Base-by-base conservation (phyloP, 2,329 filamentous ascomycete species). In the Penicillium palitans region DNA sequence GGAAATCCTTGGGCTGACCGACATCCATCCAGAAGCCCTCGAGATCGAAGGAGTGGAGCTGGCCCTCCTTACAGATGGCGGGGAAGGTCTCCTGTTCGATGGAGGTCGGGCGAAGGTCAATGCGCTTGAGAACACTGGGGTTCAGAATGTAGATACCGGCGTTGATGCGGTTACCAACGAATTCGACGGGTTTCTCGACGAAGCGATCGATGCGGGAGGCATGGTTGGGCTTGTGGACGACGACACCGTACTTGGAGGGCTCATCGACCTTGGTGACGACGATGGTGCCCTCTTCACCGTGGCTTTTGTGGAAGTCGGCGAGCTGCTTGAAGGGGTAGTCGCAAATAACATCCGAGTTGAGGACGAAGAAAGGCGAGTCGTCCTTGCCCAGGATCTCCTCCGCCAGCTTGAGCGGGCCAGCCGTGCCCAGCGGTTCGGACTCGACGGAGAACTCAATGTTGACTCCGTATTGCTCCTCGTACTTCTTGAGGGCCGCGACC, bases 21-120 rank as follows among this genome's bases (percentile, higher is more conserved):
- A 99, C 91, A 70, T 98, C 93, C 93, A 98, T 98, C 93, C 93
- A 98, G 86, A 96, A 98, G 68, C 93, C 92, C 67, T 97, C 92
- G 31, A 98, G 86, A 74, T 98, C 93, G 74, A 96, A 97, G 2
- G 91, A 96, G 84, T 98, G 93, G 63, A 98, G 82, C 78, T 93
- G 86, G 65, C 91, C 91, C 70, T 97, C 93, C 70, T 84, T 87
- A 79, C 90, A 90, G 76, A 98, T 95, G 68, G 91, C 87, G 47
- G 93, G 93, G 90, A 99, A 99, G 35, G 92, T 97, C 82, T 98
- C 95, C 81, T 98, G 93, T 81, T 99, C 93, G 74, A 98, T 99
- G 7, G 92, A 96, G 51, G 93, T 98, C 42, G 95, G 95, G 62
- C 93, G 91, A 66, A 98, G 87, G 78, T 98, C 93, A 72, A 99